Conservation (phyloP, 164 flowering plant species). For the Kalanchoe fedtschenkoi region DNA sequence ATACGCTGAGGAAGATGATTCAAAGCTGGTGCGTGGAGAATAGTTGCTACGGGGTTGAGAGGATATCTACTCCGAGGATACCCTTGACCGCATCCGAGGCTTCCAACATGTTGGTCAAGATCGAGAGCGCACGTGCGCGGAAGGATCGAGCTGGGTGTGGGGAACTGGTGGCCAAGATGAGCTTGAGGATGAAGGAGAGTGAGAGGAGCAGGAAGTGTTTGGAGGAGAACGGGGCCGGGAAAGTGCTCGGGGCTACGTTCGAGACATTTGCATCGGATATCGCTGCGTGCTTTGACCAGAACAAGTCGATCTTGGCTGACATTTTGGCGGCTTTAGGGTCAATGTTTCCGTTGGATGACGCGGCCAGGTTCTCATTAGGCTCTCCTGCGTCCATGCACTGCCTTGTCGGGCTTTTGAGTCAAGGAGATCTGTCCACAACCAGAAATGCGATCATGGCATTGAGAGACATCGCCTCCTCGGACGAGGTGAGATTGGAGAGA, state of each 20-base stretch:
- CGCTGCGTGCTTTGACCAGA: conserved; percentile 15
- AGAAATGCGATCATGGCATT: conserved; percentile 37
- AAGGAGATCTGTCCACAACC: conserved; percentile 29
- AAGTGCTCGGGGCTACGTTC: conserved; percentile 30
- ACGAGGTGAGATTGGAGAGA: conserved; percentile 11
- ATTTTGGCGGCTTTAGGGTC: conserved; percentile 23
- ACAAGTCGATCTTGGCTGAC: conserved; percentile 27
- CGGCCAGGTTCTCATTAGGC: conserved; percentile 21
- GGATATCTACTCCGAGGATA: conserved; percentile 75
- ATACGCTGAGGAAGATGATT: conserved; percentile 54
- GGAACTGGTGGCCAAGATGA: conserved; percentile 39
- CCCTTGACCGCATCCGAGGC: conserved; percentile 38
- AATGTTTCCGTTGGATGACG: conserved; percentile 32
- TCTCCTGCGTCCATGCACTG: conserved; percentile 30
- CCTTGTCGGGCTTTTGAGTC: conserved; percentile 34
- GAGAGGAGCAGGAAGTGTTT: conserved; percentile 47
- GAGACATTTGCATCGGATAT: conserved; percentile 23
- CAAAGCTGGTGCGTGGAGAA: conserved; percentile 85
- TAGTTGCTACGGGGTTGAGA: conserved; percentile 45
- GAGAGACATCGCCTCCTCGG: conserved; percentile 25
- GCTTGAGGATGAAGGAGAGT: conserved; percentile 33
- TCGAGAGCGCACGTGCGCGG: conserved; percentile 11
- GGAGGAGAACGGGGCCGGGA: conserved; percentile 20
- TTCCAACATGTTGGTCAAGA: conserved; percentile 21
- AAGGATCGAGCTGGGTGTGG: conserved; percentile 17